These are phyloP conservation scores for Sporobolomyces roseus DNA, from an alignment of 768 basidiomycete genomes.

Conservation along the genomic window DNA sequence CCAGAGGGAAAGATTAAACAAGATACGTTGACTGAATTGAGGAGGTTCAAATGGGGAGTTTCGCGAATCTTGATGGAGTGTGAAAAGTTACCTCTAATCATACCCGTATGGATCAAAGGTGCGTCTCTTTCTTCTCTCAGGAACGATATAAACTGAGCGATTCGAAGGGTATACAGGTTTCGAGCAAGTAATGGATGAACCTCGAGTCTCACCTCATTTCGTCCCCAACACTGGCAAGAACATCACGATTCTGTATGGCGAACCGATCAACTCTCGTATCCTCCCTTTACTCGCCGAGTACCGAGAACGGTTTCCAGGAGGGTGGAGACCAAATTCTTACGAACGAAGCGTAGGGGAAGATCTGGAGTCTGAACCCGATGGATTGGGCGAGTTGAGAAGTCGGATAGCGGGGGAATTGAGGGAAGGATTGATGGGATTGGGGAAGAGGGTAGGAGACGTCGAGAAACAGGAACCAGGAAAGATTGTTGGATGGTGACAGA, in stretches of 20 bases:
- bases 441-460: slow-evolving; percentile 39
- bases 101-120: slow-evolving; percentile 93
- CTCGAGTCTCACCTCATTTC: slow-evolving; percentile 66
- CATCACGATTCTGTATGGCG: slow-evolving; percentile 74
- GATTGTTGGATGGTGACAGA: slow-evolving; percentile 14
- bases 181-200: slow-evolving; percentile 85
- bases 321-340: slow-evolving; percentile 41
- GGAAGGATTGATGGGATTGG: slow-evolving; percentile 46
- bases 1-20: slow-evolving; percentile 86
- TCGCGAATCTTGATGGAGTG: slow-evolving; percentile 77
- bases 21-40: slow-evolving; percentile 53
- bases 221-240: slow-evolving; percentile 61
- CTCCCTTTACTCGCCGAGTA: slow-evolving; percentile 47
- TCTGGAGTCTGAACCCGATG: slow-evolving; percentile 47
- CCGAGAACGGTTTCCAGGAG: slow-evolving; percentile 9
- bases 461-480: slow-evolving; percentile 10
- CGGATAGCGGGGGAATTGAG: slow-evolving; percentile 57
- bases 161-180: slow-evolving; percentile 64
- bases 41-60: slow-evolving; percentile 90
- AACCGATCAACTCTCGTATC: slow-evolving; percentile 58
- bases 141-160: neutral
- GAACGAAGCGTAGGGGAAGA: slow-evolving; percentile 42
- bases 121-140: neutral
- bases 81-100: slow-evolving; percentile 64
- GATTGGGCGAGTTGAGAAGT: slow-evolving; percentile 51